Conservation (phyloP, 2,329 filamentous ascomycete genomes). For the Penicillium sp. region DNA sequence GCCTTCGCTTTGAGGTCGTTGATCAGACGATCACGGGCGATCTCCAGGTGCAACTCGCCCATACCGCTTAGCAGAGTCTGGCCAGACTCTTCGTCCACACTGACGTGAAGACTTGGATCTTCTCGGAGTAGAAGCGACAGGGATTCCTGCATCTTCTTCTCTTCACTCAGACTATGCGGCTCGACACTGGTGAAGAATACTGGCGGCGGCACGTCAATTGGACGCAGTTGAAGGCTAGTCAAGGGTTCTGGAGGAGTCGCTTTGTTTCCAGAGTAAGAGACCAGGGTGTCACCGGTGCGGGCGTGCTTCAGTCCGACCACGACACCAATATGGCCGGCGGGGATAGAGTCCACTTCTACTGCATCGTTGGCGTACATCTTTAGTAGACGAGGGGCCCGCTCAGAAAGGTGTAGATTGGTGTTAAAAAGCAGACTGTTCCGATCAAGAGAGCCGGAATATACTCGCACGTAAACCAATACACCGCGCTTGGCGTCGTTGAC, state of each 20-base stretch:
- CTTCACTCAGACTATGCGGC: conserved; percentile 74
- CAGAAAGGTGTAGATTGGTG: conserved; percentile 77
- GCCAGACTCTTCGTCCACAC: conserved; percentile 83
- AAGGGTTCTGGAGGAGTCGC: conserved; percentile 70
- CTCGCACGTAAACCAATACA: conserved; percentile 86
- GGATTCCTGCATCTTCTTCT: conserved; percentile 76
- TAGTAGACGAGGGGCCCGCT: conserved; percentile 78
- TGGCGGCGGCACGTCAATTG: conserved; percentile 86
- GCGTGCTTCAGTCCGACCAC: conserved; percentile 87
- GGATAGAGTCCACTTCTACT: conserved; percentile 78
- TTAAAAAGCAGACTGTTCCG: conserved; percentile 82
- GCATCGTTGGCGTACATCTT: conserved; percentile 90
- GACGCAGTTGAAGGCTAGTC: conserved; percentile 77
- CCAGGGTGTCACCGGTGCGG: conserved; percentile 90
- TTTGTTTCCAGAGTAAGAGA: conserved; percentile 70
- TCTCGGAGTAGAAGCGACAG: conserved; percentile 81
- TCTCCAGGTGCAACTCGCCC: conserved; percentile 94
- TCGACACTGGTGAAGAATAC: conserved; percentile 98
- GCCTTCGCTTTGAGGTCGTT: conserved; percentile 87
- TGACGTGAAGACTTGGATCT: conserved; percentile 88
- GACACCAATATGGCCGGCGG: conserved; percentile 90
- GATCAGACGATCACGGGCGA: conserved; percentile 83
- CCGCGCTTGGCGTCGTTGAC: conserved; percentile 85
- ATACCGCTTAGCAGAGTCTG: conserved; percentile 94
- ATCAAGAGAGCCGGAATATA: conserved; percentile 82